Conservation (phyloP, 1,284 basidiomycete genomes). For the Microbotryum lychnidis-dioicae region DNA sequence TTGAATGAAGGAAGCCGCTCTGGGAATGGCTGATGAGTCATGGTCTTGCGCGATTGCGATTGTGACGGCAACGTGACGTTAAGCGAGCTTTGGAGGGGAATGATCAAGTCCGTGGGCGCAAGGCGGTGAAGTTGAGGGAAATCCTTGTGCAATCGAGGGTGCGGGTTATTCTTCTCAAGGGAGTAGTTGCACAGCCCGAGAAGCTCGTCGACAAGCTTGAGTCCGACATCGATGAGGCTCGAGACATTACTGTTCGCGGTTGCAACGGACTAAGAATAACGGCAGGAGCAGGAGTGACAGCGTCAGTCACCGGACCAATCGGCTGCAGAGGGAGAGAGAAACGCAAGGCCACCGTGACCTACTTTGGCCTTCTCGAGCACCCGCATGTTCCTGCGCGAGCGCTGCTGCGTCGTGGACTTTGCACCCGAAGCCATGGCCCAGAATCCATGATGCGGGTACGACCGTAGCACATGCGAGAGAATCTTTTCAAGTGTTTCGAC, state of each 20-base stretch:
- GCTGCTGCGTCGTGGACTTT: conserved; percentile 65
- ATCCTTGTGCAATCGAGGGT: conserved; percentile 40
- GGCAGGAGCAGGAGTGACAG: too few species aligned
- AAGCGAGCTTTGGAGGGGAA: conserved; percentile 88
- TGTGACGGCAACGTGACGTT: conserved; percentile 77
- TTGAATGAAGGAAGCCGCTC: conserved; percentile 64
- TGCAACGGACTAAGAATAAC: too few species aligned
- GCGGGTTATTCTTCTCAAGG: conserved; percentile 20
- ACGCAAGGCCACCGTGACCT: conserved; percentile 18
- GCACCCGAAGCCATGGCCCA: conserved; percentile 89
- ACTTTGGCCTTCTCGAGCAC: conserved; percentile 65
- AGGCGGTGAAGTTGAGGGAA: conserved; percentile 57
- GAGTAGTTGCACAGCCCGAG: conserved; percentile 56
- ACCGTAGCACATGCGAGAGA: conserved; percentile 63
- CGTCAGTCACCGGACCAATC: too few species aligned
- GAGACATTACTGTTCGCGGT: too few species aligned
- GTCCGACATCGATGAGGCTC: conserved; percentile 50
- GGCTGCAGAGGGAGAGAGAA: too few species aligned
- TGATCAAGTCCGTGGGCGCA: conserved; percentile 61
- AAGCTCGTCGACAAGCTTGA: conserved; percentile 59
- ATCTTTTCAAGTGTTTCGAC: conserved; percentile 59
- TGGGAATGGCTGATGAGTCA: conserved; percentile 76
- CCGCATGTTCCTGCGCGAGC: conserved; percentile 55
- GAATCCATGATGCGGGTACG: conserved; percentile 83
- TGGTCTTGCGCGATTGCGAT: conserved; percentile 45